Evolutionary conservation across 169 alveolate genomes (phyloP), one percentile per base, ranked within the genome.

Genomic region (Plasmodium gallinaceum): DNA sequence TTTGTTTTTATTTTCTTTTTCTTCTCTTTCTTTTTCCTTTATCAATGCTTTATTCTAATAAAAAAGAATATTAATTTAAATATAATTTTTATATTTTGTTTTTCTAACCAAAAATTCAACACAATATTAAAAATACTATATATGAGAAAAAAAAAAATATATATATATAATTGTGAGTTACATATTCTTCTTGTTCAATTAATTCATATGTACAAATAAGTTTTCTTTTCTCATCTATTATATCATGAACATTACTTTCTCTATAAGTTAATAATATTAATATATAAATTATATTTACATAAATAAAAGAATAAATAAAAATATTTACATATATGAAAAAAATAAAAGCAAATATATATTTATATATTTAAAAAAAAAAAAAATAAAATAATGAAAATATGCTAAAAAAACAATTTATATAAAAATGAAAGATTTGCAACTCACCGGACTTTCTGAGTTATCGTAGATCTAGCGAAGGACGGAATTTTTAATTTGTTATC

Each of bases 391-490:
- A n/a, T n/a, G n/a, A n/a, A n/a, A n/a, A n/a, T n/a, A n/a, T 12
- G 20, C 2, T 4, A 2, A 32, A 32, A 32, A 32, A 32, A 32
- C 4, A 32, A 32, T 32, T 32, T 32, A 32, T 4, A 32, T 32
- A 32, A 32, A 32, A 2, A 32, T 32, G 4, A 32, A 32, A 32
- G 39, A 32, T 32, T 1, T 32, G 39, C 39, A 32, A 32, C 68
- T 71, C 37, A 86, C 92, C 92, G 86, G 48, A 86, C 61, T 71
- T 86, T 86, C 87, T 86, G 92, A 2, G 92, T 60, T 70, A 86
- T 86, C 16, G 92, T 86, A 71, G 92, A 46, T 48, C 87, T 86
- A 18, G 92, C 86, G 58, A 70, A 86, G 9, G 92, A 86, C 9
- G 92, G 92, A 45, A 45, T 64, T 58, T 18, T 18, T 51, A 66